Evolutionary conservation across 2,329 filamentous ascomycete genomes (phyloP).

Genomic region (Dactylellina parvicollis): DNA sequence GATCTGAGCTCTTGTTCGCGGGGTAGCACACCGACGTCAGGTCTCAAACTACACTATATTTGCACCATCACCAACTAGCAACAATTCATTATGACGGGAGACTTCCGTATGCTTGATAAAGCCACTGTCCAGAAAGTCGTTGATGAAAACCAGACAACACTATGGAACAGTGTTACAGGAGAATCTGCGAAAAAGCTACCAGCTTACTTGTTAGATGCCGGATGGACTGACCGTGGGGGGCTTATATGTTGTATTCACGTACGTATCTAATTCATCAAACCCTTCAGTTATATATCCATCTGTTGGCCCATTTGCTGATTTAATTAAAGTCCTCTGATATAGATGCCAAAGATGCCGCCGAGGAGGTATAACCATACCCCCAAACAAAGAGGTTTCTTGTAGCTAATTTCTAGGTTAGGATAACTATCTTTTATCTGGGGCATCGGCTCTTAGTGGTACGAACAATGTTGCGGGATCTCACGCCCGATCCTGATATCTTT

Average conservation of each 20-base stretch:
- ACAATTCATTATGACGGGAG: background rate
- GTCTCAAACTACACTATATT: no score
- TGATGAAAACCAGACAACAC: conserved; percentile 28
- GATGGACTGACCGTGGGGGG: conserved; percentile 28
- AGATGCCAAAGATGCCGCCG: conserved; percentile 24
- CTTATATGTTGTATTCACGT: conserved; percentile 49
- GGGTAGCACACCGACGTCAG: no score
- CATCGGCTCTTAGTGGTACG: background rate
- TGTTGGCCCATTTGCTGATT: background rate
- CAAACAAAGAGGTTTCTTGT: no score
- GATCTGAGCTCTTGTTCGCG: no score
- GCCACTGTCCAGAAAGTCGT: conserved; percentile 20
- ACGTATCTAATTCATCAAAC: conserved; percentile 4
- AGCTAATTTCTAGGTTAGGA: background rate
- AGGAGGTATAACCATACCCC: conserved; percentile 13
- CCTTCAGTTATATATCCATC: background rate
- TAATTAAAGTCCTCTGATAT: conserved; percentile 10
- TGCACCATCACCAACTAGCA: no score
- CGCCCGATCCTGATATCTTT: no score
- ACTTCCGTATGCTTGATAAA: conserved; percentile 1
- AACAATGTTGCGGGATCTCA: background rate
- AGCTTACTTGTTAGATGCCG: conserved; percentile 16
- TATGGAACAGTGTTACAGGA: conserved; percentile 25
- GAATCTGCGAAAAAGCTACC: conserved; percentile 13
- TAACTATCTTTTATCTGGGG: background rate